Evolutionary conservation across 2,329 filamentous ascomycete species (phyloP).

Genomic region (Polychaeton citri): DNA sequence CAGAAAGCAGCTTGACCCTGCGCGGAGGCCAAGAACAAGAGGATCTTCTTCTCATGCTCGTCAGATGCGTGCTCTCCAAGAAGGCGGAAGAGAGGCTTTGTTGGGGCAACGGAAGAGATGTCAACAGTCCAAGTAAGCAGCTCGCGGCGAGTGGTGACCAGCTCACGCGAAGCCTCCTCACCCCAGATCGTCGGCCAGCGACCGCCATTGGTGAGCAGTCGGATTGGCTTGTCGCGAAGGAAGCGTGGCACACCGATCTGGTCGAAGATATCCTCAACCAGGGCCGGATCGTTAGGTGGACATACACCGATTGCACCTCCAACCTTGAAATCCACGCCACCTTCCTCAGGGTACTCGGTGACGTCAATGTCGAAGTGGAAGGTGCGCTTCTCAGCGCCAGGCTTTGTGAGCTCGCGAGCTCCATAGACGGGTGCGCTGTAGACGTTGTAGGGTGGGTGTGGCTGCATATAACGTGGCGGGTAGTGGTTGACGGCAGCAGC

Average conservation of each 20-base stretch:
- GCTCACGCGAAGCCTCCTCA: slow-evolving; percentile 67
- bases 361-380: slow-evolving; percentile 97
- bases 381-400: slow-evolving; percentile 87
- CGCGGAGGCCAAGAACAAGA: slow-evolving; percentile 72
- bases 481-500: slow-evolving; percentile 38
- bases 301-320: slow-evolving; percentile 90
- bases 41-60: slow-evolving; percentile 74
- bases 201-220: slow-evolving; percentile 64
- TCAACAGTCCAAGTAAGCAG: slow-evolving; percentile 94
- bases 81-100: slow-evolving; percentile 71
- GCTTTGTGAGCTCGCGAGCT: slow-evolving; percentile 72
- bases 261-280: slow-evolving; percentile 77
- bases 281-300: slow-evolving; percentile 64
- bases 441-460: slow-evolving; percentile 85
- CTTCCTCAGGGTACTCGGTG: slow-evolving; percentile 79
- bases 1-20: slow-evolving; percentile 90
- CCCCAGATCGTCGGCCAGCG: slow-evolving; percentile 98
- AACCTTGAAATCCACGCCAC: slow-evolving; percentile 84
- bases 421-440: slow-evolving; percentile 79
- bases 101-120: slow-evolving; percentile 82
- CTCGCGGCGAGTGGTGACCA: slow-evolving; percentile 82
- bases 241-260: slow-evolving; percentile 67
- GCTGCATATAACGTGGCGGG: slow-evolving; percentile 82
- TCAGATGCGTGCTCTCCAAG: slow-evolving; percentile 74
- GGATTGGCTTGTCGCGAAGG: slow-evolving; percentile 69